These are phyloP conservation scores for Diospyros lotus DNA, from an alignment of 148 eudicot genomes.

Conservation along the genomic window DNA sequence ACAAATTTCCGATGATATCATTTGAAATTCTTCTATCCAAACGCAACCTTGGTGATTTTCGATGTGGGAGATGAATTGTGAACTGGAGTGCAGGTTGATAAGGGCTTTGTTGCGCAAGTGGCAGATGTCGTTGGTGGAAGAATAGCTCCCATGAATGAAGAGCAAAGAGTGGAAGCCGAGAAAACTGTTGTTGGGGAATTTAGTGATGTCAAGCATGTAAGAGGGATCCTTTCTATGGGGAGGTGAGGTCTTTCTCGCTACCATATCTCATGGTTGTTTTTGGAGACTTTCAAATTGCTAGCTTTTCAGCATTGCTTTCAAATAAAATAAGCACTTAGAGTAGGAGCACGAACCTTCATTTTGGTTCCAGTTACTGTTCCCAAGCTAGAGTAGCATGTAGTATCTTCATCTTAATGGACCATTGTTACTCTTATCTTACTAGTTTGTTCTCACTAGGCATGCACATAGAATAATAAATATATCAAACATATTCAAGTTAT, in stretches of 20 bases:
- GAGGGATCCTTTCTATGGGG: slow-evolving; percentile 98
- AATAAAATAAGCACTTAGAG: not conserved
- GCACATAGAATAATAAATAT: too few species aligned
- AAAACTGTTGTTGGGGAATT: slow-evolving; percentile 90
- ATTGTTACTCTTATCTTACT: not conserved
- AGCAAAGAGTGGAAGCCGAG: slow-evolving; percentile 71
- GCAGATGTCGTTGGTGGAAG: slow-evolving; percentile 89
- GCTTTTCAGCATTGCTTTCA: slow-evolving; percentile 5
- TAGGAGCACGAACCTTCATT: not conserved
- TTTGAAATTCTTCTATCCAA: too few species aligned
- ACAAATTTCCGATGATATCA: too few species aligned
- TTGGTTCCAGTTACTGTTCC: not conserved
- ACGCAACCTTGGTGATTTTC: not conserved
- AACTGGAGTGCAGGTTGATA: slow-evolving; percentile 60
- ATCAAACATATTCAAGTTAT: too few species aligned
- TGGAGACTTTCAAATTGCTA: slow-evolving; percentile 4
- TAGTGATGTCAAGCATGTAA: slow-evolving; percentile 86
- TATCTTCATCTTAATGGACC: not conserved
- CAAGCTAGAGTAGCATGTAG: not conserved
- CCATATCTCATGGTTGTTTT: not conserved
- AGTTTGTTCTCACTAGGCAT: too few species aligned
- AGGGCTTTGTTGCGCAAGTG: slow-evolving; percentile 98
- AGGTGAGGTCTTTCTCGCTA: slow-evolving; percentile 39
- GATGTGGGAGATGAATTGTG: slow-evolving; percentile 1
- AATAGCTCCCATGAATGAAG: slow-evolving; percentile 83